phyloP scores from a whole-genome alignment of 2,329 filamentous ascomycete species.

The Hypoxylon rubiginosum region DNA sequence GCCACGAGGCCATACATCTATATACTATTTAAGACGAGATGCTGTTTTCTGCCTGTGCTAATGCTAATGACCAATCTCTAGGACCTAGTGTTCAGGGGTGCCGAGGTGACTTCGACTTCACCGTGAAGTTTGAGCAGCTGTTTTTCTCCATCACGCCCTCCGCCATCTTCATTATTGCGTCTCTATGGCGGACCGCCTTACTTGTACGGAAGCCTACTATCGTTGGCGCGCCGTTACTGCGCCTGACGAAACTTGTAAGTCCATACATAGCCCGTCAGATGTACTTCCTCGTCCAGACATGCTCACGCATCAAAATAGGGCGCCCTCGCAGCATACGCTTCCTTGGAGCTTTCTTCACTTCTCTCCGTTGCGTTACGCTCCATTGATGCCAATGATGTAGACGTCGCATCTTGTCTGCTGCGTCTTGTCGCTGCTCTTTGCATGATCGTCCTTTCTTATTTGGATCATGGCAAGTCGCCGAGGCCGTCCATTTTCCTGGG shows the following conservation, averaged over 20 bases:
- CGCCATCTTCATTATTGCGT: conserved; percentile 55
- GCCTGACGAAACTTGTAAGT: conserved; percentile 52
- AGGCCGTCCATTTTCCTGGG: conserved; percentile 61
- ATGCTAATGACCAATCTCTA: conserved; percentile 45
- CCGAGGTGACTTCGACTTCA: conserved; percentile 65
- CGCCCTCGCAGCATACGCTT: conserved; percentile 33
- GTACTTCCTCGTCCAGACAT: not conserved
- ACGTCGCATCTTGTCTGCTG: conserved; percentile 33
- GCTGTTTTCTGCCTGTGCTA: conserved; percentile 34
- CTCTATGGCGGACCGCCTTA: conserved; percentile 52
- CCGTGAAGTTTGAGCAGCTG: conserved; percentile 62
- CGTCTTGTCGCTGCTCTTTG: conserved; percentile 36
- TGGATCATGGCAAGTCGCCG: conserved; percentile 43
- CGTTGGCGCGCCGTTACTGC: conserved; percentile 54
- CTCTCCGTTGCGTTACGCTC: conserved; percentile 22
- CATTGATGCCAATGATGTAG: conserved; percentile 15
- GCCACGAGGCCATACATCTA: not conserved
- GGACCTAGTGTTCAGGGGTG: conserved; percentile 62
- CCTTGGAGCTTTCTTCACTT: conserved; percentile 35
- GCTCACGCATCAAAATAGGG: conserved; percentile 26
- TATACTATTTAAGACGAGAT: conserved; percentile 7
- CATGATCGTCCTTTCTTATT: conserved; percentile 39
- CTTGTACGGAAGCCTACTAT: conserved; percentile 52
- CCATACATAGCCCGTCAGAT: not conserved
- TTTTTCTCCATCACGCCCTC: conserved; percentile 61